Conservation (phyloP, 176 grass and related monocot species). For the Eleusine indica region DNA sequence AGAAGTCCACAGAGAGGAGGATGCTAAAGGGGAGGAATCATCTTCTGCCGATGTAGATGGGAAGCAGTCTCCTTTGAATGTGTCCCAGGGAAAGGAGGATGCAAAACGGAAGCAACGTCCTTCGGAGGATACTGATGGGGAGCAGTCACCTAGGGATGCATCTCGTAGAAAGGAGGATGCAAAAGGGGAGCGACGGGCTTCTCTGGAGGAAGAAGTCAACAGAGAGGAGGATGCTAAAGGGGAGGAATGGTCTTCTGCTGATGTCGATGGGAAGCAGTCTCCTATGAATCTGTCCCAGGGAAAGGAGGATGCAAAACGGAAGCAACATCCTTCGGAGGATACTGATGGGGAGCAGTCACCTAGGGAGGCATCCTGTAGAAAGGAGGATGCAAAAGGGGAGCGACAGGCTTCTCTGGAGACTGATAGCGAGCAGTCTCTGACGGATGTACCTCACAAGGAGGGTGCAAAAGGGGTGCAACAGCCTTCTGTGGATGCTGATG, state of each 20-base stretch:
- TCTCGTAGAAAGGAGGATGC: neutral
- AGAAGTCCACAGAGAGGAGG: slow-evolving; percentile 12
- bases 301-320: too few relatives aligned
- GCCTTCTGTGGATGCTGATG: slow-evolving; percentile 33
- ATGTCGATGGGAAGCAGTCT: neutral
- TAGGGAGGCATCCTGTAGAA: neutral
- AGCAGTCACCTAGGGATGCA: neutral
- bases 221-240: neutral
- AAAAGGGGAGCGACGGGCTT: neutral
- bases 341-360: too few relatives aligned
- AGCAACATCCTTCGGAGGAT: too few relatives aligned
- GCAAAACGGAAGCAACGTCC: neutral
- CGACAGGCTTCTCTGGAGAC: slow-evolving; percentile 9
- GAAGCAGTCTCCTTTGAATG: neutral
- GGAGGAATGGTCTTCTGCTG: neutral
- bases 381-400: slow-evolving; percentile 15
- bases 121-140: slow-evolving; percentile 14
- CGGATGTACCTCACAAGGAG: neutral
- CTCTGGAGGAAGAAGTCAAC: neutral
- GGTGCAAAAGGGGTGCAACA: too few relatives aligned
- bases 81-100: neutral
- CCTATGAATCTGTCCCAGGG: neutral
- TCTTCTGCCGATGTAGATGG: slow-evolving; percentile 12
- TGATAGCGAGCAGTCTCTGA: neutral
- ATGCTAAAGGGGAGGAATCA: slow-evolving; percentile 1